These are phyloP conservation scores for Mariannaea elegans DNA, from an alignment of 2,329 filamentous ascomycete species.

Conservation along the genomic window DNA sequence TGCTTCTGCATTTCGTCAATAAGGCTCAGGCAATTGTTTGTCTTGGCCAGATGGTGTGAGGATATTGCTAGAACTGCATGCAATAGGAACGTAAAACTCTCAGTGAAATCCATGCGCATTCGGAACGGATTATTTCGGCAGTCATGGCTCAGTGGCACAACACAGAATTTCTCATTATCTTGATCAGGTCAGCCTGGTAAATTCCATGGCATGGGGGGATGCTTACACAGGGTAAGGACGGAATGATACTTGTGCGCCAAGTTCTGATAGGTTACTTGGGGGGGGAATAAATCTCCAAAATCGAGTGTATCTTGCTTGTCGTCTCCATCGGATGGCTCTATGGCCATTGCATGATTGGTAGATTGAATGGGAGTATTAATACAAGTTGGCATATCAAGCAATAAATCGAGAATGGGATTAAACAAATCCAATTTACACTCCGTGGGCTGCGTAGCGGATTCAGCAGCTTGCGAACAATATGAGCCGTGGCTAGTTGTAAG, in stretches of 20 bases:
- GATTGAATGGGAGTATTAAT: background rate
- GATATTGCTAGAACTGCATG: constrained; percentile 11
- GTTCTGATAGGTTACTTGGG: constrained; percentile 10
- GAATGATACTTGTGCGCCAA: constrained; percentile 15
- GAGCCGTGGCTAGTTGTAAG: background rate
- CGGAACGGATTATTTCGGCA: constrained; percentile 11
- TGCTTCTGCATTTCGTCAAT: constrained; percentile 12
- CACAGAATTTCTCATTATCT: constrained; percentile 15
- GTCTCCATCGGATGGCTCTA: background rate
- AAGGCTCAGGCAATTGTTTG: constrained; percentile 1
- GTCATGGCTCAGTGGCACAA: constrained; percentile 10
- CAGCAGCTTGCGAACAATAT: background rate
- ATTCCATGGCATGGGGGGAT: background rate
- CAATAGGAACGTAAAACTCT: constrained; percentile 11
- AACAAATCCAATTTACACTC: background rate
- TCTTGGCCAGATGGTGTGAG: constrained; percentile 10
- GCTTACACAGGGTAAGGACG: constrained; percentile 2
- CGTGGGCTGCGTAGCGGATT: background rate
- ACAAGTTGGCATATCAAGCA: background rate
- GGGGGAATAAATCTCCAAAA: background rate
- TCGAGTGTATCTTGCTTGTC: background rate
- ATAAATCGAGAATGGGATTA: background rate
- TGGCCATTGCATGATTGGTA: background rate
- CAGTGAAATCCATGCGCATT: constrained; percentile 8
- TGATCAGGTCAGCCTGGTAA: background rate